A percentile compares a stretch with the other conserved stretches of the same genome.
phyloP scores from a whole-genome alignment of 805 yeast genomes.

The Saturnispora halmiae region DNA sequence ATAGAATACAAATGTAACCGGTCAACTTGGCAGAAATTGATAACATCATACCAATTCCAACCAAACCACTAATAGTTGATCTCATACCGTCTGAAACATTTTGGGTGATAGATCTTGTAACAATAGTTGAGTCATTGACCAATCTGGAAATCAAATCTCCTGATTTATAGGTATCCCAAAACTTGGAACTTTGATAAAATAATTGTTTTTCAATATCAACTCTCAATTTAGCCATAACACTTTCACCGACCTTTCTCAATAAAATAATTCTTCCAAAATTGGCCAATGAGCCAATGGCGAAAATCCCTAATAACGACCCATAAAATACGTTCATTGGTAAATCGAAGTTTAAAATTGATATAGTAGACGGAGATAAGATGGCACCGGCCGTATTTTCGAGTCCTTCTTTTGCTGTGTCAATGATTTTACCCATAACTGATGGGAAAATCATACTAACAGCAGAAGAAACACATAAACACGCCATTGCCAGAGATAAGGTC shows the following conservation, averaged over 20 bases:
- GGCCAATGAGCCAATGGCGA: constrained; percentile 65
- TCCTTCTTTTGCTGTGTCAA: constrained; percentile 52
- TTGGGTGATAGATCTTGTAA: constrained; percentile 76
- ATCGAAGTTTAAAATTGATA: constrained; percentile 37
- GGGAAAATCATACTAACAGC: constrained; percentile 79
- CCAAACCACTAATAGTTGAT: constrained; percentile 70
- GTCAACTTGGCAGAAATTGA: constrained; percentile 78
- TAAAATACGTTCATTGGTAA: constrained; percentile 58
- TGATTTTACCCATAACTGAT: constrained; percentile 71
- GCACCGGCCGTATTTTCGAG: not conserved
- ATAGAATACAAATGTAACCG: constrained; percentile 65
- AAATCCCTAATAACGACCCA: constrained; percentile 48
- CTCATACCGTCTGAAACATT: constrained; percentile 90
- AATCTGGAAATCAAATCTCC: constrained; percentile 88
- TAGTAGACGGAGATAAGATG: constrained; percentile 14
- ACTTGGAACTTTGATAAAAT: constrained; percentile 78
- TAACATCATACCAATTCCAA: constrained; percentile 88
- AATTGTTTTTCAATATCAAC: constrained; percentile 68
- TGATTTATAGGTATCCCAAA: constrained; percentile 79
- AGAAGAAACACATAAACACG: constrained; percentile 59
- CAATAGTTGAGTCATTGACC: constrained; percentile 82
- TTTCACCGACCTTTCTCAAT: constrained; percentile 74
- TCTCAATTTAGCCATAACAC: constrained; percentile 76
- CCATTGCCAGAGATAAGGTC: constrained; percentile 52
- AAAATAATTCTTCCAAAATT: constrained; percentile 74